A percentile compares a stretch with the other conserved stretches of the same genome.
phyloP scores from a whole-genome alignment of 1,139 yeast species.

The Magnusiomyces tetraspermus region DNA sequence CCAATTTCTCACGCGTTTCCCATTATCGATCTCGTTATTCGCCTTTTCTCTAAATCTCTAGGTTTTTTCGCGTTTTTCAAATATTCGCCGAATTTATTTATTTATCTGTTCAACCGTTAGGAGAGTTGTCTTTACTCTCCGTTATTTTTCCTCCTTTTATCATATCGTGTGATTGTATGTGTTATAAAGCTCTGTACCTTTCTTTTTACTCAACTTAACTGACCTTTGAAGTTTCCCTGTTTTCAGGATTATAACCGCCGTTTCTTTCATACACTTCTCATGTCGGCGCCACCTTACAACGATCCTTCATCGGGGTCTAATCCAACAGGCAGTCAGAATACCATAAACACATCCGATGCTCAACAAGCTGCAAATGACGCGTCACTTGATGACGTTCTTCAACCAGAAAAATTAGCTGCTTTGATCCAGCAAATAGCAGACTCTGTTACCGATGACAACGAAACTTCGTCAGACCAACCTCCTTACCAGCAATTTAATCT shows the following conservation, averaged over 20 bases:
- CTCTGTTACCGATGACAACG: neutral
- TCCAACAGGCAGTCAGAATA: too few relatives aligned
- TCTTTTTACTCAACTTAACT: neutral
- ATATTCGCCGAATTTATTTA: too few relatives aligned
- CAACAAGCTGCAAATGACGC: neutral
- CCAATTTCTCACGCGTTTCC: too few relatives aligned
- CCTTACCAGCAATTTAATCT: neutral
- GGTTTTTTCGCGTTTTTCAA: neutral
- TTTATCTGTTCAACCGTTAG: too few relatives aligned
- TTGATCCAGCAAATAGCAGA: slow-evolving; percentile 1
- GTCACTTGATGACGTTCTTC: neutral
- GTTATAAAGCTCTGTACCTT: neutral
- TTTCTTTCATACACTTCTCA: neutral
- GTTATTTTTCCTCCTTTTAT: neutral
- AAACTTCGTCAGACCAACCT: neutral
- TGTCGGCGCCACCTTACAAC: slow-evolving; percentile 3
- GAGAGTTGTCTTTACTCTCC: neutral
- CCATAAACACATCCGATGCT: too few relatives aligned
- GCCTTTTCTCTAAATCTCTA: too few relatives aligned
- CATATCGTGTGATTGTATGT: neutral
- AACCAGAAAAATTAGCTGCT: neutral
- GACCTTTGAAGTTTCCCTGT: neutral
- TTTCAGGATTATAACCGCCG: neutral
- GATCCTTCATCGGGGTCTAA: neutral
- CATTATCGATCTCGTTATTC: too few relatives aligned